Evolutionary conservation across 139 green algal species (phyloP).

Genomic region (Axilococcus clingmanii): DNA sequence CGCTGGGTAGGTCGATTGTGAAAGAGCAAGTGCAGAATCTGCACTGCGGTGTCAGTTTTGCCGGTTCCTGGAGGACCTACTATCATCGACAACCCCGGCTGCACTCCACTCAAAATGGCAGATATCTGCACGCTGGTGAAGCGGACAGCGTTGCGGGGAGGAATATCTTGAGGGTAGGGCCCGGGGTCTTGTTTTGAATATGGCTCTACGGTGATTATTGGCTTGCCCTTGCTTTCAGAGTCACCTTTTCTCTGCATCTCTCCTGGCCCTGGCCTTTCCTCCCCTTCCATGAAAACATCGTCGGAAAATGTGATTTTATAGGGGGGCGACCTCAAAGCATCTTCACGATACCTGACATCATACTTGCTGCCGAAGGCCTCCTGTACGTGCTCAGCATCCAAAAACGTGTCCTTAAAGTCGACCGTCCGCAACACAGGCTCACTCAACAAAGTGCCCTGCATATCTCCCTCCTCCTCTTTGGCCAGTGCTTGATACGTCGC

Average conservation of each 20-base stretch:
- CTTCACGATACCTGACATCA: conserved; percentile 29
- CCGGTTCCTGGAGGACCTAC: conserved; percentile 89
- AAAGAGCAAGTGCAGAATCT: conserved; percentile 88
- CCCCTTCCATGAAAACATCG: neutral
- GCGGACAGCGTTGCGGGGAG: conserved; percentile 68
- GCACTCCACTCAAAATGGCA: conserved; percentile 70
- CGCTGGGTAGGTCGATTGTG: conserved; percentile 87
- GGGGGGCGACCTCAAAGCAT: conserved; percentile 34
- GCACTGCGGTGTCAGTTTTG: conserved; percentile 95
- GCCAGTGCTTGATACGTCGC: conserved; percentile 58
- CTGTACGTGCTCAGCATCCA: conserved; percentile 73
- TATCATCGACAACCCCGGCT: conserved; percentile 91
- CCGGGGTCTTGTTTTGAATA: conserved; percentile 76
- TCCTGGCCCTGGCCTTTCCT: conserved; percentile 16
- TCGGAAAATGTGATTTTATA: conserved; percentile 80
- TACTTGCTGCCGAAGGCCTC: conserved; percentile 73
- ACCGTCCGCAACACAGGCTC: no score
- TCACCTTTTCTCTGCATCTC: neutral
- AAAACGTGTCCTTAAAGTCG: conserved; percentile 96
- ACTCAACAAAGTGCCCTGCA: no score
- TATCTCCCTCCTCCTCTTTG: conserved; percentile 29
- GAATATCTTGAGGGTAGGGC: conserved; percentile 79
- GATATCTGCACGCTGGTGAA: conserved; percentile 89
- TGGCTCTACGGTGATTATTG: conserved; percentile 51
- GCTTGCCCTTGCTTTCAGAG: neutral